Evolutionary conservation across 345 rosid genomes (phyloP), one percentile per base, ranked within the genome.

Genomic region (Salix dunnii): DNA sequence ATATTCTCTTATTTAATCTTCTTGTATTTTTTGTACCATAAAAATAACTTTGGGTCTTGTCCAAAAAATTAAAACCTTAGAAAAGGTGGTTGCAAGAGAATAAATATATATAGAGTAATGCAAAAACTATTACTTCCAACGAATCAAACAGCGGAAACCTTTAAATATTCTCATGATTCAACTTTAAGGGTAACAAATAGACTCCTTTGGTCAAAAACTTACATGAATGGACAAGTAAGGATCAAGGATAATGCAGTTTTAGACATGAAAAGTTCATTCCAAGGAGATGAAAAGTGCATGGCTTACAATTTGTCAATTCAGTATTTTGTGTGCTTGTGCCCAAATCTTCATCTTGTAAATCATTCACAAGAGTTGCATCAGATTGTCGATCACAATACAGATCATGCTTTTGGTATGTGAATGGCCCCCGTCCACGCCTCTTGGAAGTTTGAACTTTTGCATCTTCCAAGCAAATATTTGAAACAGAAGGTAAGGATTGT

Each of bases 341-440:
- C 30, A 25, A 21, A 79, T 76, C 88, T 16, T 86, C 87, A 79
- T 83, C 89, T 28, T 84, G 91, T 66, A 73, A 78, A 74, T 85
- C 88, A 69, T 85, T 83, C 68, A 58, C 63, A 58, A 79, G 68
- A 23, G 83, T 62, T 25, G 69, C 40, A 55, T 77, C 84, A 12
- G 74, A 77, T 40, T 75, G 76, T 27, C 78, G 79, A 79, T 96
- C 98, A 78, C 90, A 86, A 25, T 92, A 92, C 79, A 93, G 77
- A 55, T 78, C 85, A 67, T 85, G 77, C 69, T 71, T 91, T 36
- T 85, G 84, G 72, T 93, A 96, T 0, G 98, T 84, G 80, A 93
- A 93, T 0, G 89, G 94, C 58, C 97, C 97, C 83, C 98, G 88
- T 48, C 99, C 99, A 67, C 97, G 97, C 74, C 94, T 85, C 85